Conservation (phyloP, 192 early-diverging fungal species). For the Podila minutissima region DNA sequence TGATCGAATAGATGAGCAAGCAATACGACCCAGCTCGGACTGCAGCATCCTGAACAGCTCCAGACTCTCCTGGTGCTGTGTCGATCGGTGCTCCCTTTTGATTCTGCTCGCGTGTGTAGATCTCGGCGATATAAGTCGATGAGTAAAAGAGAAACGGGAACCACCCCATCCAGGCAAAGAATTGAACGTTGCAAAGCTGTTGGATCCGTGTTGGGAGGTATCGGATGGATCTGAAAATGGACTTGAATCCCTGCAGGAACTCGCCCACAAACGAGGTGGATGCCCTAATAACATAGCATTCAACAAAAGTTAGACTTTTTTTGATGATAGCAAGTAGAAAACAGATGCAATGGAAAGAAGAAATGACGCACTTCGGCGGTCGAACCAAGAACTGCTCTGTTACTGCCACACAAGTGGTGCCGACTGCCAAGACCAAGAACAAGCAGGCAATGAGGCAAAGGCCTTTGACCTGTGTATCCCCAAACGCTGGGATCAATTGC, state of each 20-base stretch:
- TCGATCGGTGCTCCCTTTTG: conserved; percentile 12
- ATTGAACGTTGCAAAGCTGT: conserved; percentile 89
- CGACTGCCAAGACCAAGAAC: conserved; percentile 67
- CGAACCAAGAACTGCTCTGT: conserved; percentile 59
- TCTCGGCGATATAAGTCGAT: conserved; percentile 65
- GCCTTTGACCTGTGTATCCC: conserved; percentile 83
- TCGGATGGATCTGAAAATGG: conserved; percentile 58
- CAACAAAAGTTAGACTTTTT: neutral
- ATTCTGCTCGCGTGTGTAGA: conserved; percentile 46
- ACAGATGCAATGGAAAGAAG: neutral
- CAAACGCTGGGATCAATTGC: conserved; percentile 73
- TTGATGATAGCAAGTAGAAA: neutral
- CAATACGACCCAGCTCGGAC: conserved; percentile 89
- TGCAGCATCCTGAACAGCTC: conserved; percentile 58
- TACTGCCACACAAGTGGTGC: conserved; percentile 76
- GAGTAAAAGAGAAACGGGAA: conserved; percentile 94
- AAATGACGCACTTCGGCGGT: conserved; percentile 18
- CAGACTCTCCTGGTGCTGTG: conserved; percentile 7
- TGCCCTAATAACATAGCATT: neutral
- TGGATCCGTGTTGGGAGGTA: conserved; percentile 78
- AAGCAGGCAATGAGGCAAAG: conserved; percentile 81
- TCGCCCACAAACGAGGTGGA: conserved; percentile 25
- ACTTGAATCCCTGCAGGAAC: conserved; percentile 24
- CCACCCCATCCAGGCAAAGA: conserved; percentile 98
- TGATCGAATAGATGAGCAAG: conserved; percentile 83